Percentiles rank a stretch among this genome's conserved stretches.
phyloP scores from a whole-genome alignment of 768 basidiomycete genomes.

The Boletus rufocinnamomeus region DNA sequence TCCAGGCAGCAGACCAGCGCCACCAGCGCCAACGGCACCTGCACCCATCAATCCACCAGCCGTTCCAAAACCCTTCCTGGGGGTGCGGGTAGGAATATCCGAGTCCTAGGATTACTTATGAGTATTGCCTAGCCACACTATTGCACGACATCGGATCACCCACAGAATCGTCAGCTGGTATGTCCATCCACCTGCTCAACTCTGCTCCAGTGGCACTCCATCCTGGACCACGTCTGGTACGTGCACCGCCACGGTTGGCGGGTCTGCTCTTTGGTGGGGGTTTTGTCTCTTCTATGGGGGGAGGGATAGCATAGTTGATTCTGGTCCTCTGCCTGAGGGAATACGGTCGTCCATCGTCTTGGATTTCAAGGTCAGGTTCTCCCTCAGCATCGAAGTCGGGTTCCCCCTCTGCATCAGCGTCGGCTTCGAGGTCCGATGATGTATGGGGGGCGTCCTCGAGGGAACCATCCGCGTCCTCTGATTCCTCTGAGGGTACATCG shows the following conservation, averaged over 20 bases:
- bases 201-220: slow-evolving; percentile 84
- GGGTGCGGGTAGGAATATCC: slow-evolving; percentile 65
- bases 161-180: slow-evolving; percentile 70
- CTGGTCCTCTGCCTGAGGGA: slow-evolving; percentile 59
- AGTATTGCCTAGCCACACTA: neutral
- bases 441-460: slow-evolving; percentile 54
- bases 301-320: slow-evolving; percentile 82
- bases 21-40: slow-evolving; percentile 47
- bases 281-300: slow-evolving; percentile 71
- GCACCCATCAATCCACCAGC: slow-evolving; percentile 54
- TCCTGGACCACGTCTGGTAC: slow-evolving; percentile 53
- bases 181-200: slow-evolving; percentile 75
- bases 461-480: slow-evolving; percentile 59
- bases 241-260: slow-evolving; percentile 38
- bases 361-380: slow-evolving; percentile 42
- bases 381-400: slow-evolving; percentile 41
- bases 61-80: slow-evolving; percentile 63
- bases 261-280: slow-evolving; percentile 43
- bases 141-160: slow-evolving; percentile 16
- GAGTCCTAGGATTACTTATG: slow-evolving; percentile 55
- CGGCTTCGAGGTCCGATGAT: slow-evolving; percentile 39
- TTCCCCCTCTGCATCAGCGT: slow-evolving; percentile 42
- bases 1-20: slow-evolving; percentile 58
- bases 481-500: slow-evolving; percentile 48
- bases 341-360: slow-evolving; percentile 48